Evolutionary conservation across 192 early-diverging fungal genomes (phyloP).

Genomic region (Haplosporangium gracile): DNA sequence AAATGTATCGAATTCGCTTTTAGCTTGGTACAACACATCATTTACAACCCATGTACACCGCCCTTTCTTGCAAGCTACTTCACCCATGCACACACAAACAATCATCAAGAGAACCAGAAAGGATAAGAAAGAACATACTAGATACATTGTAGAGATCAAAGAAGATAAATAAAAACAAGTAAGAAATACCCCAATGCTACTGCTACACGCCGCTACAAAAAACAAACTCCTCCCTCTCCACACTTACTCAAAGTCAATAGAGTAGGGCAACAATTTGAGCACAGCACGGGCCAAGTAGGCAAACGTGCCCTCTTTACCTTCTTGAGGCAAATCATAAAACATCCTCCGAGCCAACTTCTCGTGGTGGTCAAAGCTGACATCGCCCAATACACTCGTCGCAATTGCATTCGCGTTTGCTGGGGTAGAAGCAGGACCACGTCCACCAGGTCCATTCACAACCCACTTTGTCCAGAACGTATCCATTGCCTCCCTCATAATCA

Average conservation of each 20-base stretch:
- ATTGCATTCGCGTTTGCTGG: not conserved
- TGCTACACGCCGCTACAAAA: not conserved
- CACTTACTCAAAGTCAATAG: slow-evolving; percentile 49
- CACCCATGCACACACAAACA: not conserved
- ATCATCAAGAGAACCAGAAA: not conserved
- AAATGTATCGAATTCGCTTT: not conserved
- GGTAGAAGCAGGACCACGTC: slow-evolving; percentile 35
- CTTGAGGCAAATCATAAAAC: slow-evolving; percentile 86
- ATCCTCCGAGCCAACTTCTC: slow-evolving; percentile 72
- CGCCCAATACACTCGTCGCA: slow-evolving; percentile 11
- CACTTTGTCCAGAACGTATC: slow-evolving; percentile 78
- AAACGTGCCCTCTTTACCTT: slow-evolving; percentile 74
- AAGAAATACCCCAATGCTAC: not conserved
- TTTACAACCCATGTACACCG: not conserved
- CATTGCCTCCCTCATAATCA: slow-evolving; percentile 77
- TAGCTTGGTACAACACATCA: not conserved
- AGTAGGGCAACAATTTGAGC: slow-evolving; percentile 57
- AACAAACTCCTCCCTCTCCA: not conserved
- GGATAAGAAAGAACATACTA: not conserved
- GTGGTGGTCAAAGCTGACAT: slow-evolving; percentile 70
- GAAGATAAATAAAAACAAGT: not conserved
- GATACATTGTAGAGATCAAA: not conserved
- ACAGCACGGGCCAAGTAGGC: slow-evolving; percentile 70
- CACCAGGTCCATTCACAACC: slow-evolving; percentile 62
- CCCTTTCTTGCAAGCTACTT: not conserved